Base-by-base conservation (phyloP, 2,329 filamentous ascomycete species). In the Fusarium abutilonis region DNA sequence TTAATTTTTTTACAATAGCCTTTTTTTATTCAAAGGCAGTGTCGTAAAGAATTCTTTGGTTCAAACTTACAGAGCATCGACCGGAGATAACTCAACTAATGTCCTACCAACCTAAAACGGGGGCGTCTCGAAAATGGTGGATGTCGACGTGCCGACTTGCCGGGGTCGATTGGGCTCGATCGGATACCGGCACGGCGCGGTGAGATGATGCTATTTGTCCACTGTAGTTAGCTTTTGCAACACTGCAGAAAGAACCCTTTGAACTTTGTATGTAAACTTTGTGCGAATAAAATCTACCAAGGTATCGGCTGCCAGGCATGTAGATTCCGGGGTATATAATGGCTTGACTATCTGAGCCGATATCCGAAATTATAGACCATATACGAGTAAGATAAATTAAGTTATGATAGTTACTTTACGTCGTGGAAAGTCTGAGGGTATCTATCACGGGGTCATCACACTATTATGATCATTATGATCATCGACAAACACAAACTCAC, bases 121-220 rank as follows among this genome's bases (percentile, higher is more conserved):
- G 39, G 39, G 57, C 57, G 57, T 65, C 52, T 65, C 34, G 44
- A 53, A 60, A 59, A 51, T 14, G 48, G 67, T 70, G 67, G 67
- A 69, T 70, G 65, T 65, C 54, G 52, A 47, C 47, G 66, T 69
- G 68, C 64, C 68, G 68, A 69, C 68, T 68, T 70, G 65, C 68
- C 68, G 68, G 68, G 68, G 64, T 70, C 65, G 57, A 70, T 69
- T 70, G 68, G 68, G 55, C 42, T 61, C 63, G 64, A 69, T 70
- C 68, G 68, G 68, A 68, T 70, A 70, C 62, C 68, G 68, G 68
- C 68, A 70, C 68, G 59, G 59, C 67, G 67, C 67, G 68, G 68
- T 70, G 66, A 70, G 68, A 67, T 70, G 67, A 69, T 68, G 60
- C 65, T 68, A 67, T 69, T 50, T 50, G 56, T 43, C 65, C 67